Conservation (phyloP, 2,329 filamentous ascomycete genomes). For the Tolypocladium ovalisporum region DNA sequence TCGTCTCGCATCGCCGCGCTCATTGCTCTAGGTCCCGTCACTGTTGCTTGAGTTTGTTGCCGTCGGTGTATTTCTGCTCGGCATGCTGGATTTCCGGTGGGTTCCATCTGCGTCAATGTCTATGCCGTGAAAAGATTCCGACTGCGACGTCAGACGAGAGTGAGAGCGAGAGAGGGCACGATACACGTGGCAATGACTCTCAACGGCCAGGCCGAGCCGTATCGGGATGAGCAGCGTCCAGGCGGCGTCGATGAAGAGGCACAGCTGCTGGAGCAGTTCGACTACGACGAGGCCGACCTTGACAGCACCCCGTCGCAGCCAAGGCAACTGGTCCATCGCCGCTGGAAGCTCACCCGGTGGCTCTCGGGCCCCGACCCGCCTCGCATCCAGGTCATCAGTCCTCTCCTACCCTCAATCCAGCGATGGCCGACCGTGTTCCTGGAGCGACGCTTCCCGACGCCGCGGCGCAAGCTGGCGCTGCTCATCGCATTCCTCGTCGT, state of each 20-base stretch:
- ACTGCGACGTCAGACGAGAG: background rate
- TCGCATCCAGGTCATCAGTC: background rate
- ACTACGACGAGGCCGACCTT: background rate
- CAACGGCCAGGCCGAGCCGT: background rate
- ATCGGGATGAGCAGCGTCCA: background rate
- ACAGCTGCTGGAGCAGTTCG: background rate
- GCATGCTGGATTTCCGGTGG: background rate
- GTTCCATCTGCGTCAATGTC: background rate
- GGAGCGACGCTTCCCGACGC: background rate
- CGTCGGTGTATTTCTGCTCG: too few relatives aligned
- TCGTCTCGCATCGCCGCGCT: too few relatives aligned
- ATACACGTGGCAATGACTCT: background rate
- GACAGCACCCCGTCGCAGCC: background rate
- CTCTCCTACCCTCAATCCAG: background rate
- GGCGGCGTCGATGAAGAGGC: background rate
- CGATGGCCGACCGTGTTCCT: background rate
- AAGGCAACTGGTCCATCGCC: background rate
- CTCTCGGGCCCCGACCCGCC: background rate
- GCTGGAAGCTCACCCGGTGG: background rate
- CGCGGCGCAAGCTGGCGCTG: slow-evolving; percentile 17
- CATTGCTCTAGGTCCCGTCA: too few relatives aligned
- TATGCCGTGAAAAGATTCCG: background rate
- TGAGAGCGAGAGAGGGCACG: background rate
- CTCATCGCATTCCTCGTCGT: slow-evolving; percentile 48
- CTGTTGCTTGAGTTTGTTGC: too few relatives aligned